Percentiles rank a stretch among this genome's conserved stretches.
phyloP scores from a whole-genome alignment of 129 eudicot species.

The Chrysanthemum seticuspe region DNA sequence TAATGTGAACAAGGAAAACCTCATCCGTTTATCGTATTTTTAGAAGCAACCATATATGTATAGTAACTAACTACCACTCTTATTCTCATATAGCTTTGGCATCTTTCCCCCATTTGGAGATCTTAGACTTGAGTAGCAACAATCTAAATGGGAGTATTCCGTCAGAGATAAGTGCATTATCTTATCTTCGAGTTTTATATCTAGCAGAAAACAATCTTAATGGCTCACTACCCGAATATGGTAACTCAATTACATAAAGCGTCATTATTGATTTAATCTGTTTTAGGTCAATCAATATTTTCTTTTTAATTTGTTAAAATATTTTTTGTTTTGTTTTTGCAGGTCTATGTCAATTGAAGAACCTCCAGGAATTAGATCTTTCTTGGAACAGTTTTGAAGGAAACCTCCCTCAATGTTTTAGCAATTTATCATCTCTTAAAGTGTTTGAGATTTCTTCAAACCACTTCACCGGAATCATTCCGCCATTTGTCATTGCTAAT shows the following conservation, averaged over 20 bases:
- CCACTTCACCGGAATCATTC: constrained; percentile 9
- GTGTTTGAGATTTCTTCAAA: constrained; percentile 26
- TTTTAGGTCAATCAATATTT: too few relatives aligned
- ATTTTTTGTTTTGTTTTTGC: not conserved
- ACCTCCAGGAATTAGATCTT: constrained; percentile 33
- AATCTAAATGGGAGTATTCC: not conserved
- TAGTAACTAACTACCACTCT: not conserved
- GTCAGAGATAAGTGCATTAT: not conserved
- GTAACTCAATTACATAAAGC: not conserved
- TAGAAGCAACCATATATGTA: not conserved
- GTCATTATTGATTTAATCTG: too few relatives aligned
- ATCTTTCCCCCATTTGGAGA: not conserved
- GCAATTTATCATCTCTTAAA: constrained; percentile 25
- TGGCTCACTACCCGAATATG: not conserved
- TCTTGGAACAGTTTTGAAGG: constrained; percentile 11
- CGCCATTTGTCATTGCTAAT: not conserved
- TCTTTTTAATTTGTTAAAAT: too few relatives aligned
- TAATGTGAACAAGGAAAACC: too few relatives aligned
- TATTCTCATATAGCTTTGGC: not conserved
- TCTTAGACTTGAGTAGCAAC: not conserved
- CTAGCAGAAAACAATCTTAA: not conserved
- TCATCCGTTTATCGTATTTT: too few relatives aligned
- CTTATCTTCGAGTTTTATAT: not conserved
- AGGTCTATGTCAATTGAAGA: constrained; percentile 32
- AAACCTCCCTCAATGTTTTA: constrained; percentile 28